A percentile compares a stretch with the other conserved stretches of the same genome.
Evolutionary conservation across 2,329 filamentous ascomycete genomes (phyloP).

Genomic region (Lasiodiplodia citricola): DNA sequence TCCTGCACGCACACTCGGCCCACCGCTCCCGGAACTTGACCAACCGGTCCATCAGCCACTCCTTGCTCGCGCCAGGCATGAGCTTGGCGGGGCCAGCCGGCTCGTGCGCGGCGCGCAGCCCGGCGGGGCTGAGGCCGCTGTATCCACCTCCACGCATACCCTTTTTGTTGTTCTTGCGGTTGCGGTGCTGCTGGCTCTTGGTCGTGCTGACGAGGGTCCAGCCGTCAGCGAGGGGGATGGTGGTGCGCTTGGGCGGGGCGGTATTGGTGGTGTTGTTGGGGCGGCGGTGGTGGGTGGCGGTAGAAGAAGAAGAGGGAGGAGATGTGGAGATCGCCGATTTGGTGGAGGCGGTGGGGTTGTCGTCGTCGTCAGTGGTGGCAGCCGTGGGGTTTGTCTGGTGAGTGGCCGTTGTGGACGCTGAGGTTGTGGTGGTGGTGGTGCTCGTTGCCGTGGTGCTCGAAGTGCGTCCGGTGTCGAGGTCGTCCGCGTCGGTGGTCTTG

Average conservation of each 20-base stretch:
- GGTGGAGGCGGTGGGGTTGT: not conserved
- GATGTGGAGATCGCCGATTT: not conserved
- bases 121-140: conserved; percentile 17
- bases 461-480: not conserved
- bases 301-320: not conserved
- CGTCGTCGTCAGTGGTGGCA: not conserved
- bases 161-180: conserved; percentile 34
- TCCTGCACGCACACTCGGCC: conserved; percentile 29
- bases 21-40: conserved; percentile 13
- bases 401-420: not conserved
- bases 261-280: conserved; percentile 6
- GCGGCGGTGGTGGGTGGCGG: not conserved
- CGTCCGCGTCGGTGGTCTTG: not conserved
- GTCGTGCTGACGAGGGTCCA: conserved; percentile 43
- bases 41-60: conserved; percentile 13
- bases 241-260: conserved; percentile 36
- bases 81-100: conserved; percentile 8
- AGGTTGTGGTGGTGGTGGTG: not conserved
- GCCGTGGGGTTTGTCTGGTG: not conserved
- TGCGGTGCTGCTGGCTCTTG: conserved; percentile 39
- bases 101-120: conserved; percentile 25
- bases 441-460: not conserved
- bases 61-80: conserved; percentile 18
- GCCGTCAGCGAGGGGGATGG: conserved; percentile 39
- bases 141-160: not conserved